Conservation (phyloP, 106 monocot genomes). For the Dendrobium catenatum region DNA sequence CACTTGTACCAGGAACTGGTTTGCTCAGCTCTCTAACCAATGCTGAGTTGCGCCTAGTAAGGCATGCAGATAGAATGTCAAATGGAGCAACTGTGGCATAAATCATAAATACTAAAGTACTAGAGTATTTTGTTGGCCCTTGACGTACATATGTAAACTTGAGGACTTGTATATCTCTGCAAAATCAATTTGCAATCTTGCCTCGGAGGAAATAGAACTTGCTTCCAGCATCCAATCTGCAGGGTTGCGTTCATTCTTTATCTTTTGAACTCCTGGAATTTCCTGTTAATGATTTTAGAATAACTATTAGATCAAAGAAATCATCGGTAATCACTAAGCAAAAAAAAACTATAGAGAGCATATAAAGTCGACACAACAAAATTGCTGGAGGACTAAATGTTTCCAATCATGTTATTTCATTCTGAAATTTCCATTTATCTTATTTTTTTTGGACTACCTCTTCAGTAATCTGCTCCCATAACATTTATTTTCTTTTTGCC, state of each 20-base stretch:
- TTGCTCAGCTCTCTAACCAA: conserved; percentile 40
- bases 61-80: not conserved
- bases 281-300: conserved; percentile 22
- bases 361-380: no score
- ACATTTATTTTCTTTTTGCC: no score
- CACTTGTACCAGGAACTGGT: conserved; percentile 29
- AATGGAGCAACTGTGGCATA: not conserved
- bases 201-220: conserved; percentile 45
- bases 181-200: conserved; percentile 46
- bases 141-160: conserved; percentile 28
- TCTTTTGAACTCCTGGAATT: conserved; percentile 71
- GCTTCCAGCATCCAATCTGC: conserved; percentile 81
- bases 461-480: no score
- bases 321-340: no score
- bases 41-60: conserved; percentile 43
- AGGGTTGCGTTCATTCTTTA: conserved; percentile 58
- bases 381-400: no score
- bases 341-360: no score
- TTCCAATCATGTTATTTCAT: no score
- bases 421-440: no score
- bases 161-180: conserved; percentile 48
- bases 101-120: not conserved
- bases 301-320: not conserved
- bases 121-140: not conserved
- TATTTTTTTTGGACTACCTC: no score